Evolutionary conservation across 805 yeast species (phyloP), one percentile per base, ranked within the genome.

Genomic region (Cephaloascus fragrans): DNA sequence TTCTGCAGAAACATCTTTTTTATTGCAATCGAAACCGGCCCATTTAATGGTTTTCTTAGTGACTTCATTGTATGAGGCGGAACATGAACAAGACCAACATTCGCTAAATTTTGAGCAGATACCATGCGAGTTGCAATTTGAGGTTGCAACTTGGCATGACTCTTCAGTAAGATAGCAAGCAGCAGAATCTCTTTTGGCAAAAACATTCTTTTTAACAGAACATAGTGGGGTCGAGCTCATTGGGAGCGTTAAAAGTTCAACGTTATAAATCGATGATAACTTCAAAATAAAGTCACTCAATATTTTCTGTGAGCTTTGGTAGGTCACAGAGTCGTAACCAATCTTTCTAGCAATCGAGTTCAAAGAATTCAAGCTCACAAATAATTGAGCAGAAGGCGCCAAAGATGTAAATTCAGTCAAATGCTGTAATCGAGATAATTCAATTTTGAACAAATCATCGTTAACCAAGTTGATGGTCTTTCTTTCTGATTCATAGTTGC

Each of bases 1-100:
- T 57, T 77, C 77, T 3, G 73, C 67, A 35, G 83, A 70, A 42
- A 82, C 69, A 50, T 84, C 89, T 49, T 67, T 68, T 69, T 82
- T 83, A 49, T 72, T 66, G 57, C 93, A 83, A 44, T 76, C 74
- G 41, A 47, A 48, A 18, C 82, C 83, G 1, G 73, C 56, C 81
- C 81, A 76, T 39, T 58, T 57, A 34, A 73, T 70, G 19, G 80
- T 73, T 42, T 62, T 61, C 29, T 64, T 62, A 12, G 62, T 55
- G 12, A 60, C 59, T 43, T 62, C 56, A 49, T 71, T 59, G 36
- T 51, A 56, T 4, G 72, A 62, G 14, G 78, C 51, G 2, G 68
- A 47, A 51, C 83, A 76, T 18, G 58, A 47, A 54, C 83, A 76
- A 36, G 63, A 57, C 73, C 74, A 76, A 52, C 75, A 68, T 19